phyloP scores from a whole-genome alignment of 129 eudicot genomes.

The Artemisia annua region DNA sequence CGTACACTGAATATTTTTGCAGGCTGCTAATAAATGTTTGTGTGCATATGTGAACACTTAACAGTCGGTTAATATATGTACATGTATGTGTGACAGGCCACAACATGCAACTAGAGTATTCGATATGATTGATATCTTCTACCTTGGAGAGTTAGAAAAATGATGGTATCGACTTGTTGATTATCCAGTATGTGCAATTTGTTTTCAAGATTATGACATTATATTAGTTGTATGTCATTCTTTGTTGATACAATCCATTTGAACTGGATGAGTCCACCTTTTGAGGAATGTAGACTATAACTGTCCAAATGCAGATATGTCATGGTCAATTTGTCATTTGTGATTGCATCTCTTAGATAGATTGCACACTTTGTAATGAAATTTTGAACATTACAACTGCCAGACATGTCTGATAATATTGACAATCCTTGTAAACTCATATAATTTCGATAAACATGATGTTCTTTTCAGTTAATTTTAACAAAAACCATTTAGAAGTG shows the following conservation, averaged over 20 bases:
- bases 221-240: not conserved
- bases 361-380: not conserved
- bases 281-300: conserved; percentile 10
- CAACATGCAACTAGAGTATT: conserved; percentile 91
- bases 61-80: not conserved
- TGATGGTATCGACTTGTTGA: conserved; percentile 22
- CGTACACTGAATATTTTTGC: too few species aligned
- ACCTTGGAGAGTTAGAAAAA: conserved; percentile 61
- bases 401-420: too few species aligned
- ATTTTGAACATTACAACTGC: too few species aligned
- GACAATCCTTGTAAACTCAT: too few species aligned
- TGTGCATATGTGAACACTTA: not conserved
- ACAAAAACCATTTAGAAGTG: too few species aligned
- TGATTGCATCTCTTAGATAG: not conserved
- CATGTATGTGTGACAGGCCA: conserved; percentile 58
- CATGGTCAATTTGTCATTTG: not conserved
- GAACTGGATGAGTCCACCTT: conserved; percentile 2
- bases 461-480: too few species aligned
- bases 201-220: conserved; percentile 20
- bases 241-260: conserved; percentile 1
- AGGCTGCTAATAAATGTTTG: not conserved
- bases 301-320: not conserved
- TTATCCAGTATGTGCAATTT: conserved; percentile 14
- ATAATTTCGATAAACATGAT: too few species aligned
- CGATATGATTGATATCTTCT: conserved; percentile 84